A percentile compares a stretch with the other conserved stretches of the same genome.
phyloP scores from a whole-genome alignment of 2,329 filamentous ascomycete species.

The Cladosporium sp. region DNA sequence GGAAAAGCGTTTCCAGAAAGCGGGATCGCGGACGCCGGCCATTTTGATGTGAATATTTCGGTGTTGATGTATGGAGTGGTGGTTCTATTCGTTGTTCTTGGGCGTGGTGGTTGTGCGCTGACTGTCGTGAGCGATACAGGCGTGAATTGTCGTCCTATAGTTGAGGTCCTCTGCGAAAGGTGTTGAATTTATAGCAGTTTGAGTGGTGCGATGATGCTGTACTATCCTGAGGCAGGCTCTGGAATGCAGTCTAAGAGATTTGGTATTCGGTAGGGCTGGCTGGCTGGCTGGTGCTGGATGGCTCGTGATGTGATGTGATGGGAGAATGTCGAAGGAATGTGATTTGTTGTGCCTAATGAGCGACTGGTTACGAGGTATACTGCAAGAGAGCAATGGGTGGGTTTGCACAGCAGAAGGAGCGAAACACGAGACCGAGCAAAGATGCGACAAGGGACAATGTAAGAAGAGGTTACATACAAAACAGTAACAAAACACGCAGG shows the following conservation, averaged over 20 bases:
- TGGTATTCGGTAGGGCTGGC: slow-evolving; percentile 10
- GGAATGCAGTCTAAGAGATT: slow-evolving; percentile 19
- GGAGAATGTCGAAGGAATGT: slow-evolving; percentile 14
- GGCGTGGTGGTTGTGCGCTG: background rate
- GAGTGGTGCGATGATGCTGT: background rate
- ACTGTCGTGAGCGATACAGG: background rate
- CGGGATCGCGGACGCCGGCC: slow-evolving; percentile 56
- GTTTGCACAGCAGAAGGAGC: background rate
- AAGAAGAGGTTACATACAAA: background rate
- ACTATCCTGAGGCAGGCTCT: slow-evolving; percentile 13
- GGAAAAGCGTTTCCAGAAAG: slow-evolving; percentile 62
- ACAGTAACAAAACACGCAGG: background rate
- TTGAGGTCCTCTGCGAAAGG: background rate
- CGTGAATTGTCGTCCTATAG: background rate
- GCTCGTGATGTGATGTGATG: background rate
- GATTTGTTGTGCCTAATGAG: slow-evolving; percentile 6
- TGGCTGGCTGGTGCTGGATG: background rate
- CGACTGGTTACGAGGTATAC: background rate
- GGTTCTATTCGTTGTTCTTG: background rate
- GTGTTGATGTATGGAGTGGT: background rate
- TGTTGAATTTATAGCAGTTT: background rate
- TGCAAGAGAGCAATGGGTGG: slow-evolving; percentile 8
- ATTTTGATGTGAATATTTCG: slow-evolving; percentile 33
- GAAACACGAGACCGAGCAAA: slow-evolving; percentile 4
- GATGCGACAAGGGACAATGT: background rate